These are phyloP conservation scores for Starmerella vitae DNA, from an alignment of 805 yeast species.

Conservation along the genomic window DNA sequence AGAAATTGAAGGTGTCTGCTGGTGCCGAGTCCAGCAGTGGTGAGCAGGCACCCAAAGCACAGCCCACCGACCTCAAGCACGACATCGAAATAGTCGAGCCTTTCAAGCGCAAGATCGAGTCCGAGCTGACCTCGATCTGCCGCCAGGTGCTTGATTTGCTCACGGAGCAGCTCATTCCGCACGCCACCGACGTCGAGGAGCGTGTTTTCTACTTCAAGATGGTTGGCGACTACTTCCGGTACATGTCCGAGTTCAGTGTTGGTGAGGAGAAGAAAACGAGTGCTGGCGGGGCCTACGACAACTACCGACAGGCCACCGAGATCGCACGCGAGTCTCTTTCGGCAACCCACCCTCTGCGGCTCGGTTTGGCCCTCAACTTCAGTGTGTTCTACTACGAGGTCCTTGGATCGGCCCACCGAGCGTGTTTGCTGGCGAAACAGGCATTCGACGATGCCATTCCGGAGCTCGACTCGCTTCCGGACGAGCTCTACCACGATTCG, in stretches of 20 bases:
- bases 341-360: conserved; percentile 97
- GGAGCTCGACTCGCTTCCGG: conserved; percentile 91
- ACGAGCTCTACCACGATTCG: conserved; percentile 96
- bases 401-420: conserved; percentile 95
- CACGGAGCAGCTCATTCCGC: conserved; percentile 78
- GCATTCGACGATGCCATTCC: conserved; percentile 99
- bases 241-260: conserved; percentile 90
- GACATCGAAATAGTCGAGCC: conserved; percentile 85
- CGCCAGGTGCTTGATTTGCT: conserved; percentile 84
- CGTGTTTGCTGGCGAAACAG: conserved; percentile 97
- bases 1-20: conserved; percentile 44
- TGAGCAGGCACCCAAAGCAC: not conserved
- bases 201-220: conserved; percentile 96
- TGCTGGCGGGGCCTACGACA: conserved; percentile 82
- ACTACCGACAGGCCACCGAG: conserved; percentile 90
- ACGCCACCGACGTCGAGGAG: conserved; percentile 93
- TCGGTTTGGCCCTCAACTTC: conserved; percentile 94
- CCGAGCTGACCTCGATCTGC: conserved; percentile 83
- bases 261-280: conserved; percentile 86
- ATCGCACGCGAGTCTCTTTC: conserved; percentile 94
- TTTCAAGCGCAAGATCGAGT: conserved; percentile 88
- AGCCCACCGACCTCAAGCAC: conserved; percentile 20
- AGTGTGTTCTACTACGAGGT: conserved; percentile 97
- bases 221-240: conserved; percentile 99
- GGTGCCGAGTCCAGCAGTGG: not conserved